phyloP scores from a whole-genome alignment of 805 yeast species.

The Lipomyces oligophaga region DNA sequence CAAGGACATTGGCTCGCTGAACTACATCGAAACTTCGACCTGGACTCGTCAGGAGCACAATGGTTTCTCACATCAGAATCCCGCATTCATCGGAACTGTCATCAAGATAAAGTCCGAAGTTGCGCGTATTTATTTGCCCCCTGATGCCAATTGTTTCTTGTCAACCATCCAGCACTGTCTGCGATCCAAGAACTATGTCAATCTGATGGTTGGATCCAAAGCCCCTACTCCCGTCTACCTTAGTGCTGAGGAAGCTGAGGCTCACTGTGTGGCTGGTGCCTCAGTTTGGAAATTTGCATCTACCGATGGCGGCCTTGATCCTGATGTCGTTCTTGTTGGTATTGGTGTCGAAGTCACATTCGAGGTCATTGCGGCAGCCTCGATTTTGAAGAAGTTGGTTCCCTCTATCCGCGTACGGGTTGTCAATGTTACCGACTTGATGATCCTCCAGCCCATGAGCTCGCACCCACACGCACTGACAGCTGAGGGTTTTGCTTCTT shows the following conservation, averaged over 20 bases:
- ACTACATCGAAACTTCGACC: conserved; percentile 29
- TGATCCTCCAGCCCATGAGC: conserved; percentile 23
- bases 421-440: conserved; percentile 29
- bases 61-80: conserved; percentile 31
- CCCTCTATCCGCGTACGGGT: conserved; percentile 29
- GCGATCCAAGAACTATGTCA: conserved; percentile 22
- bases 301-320: conserved; percentile 26
- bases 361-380: conserved; percentile 29
- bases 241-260: conserved; percentile 28
- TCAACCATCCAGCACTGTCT: conserved; percentile 26
- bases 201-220: conserved; percentile 30
- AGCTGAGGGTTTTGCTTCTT: conserved; percentile 15
- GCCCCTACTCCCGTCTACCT: conserved; percentile 25
- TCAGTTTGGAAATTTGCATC: conserved; percentile 29
- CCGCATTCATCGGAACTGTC: conserved; percentile 28
- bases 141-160: conserved; percentile 30
- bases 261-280: conserved; percentile 30
- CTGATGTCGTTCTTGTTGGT: conserved; percentile 30
- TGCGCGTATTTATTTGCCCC: conserved; percentile 30
- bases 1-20: conserved; percentile 24
- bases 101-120: conserved; percentile 26
- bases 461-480: conserved; percentile 27
- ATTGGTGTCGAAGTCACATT: conserved; percentile 30
- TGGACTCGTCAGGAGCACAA: conserved; percentile 32
- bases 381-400: conserved; percentile 20